A percentile compares a stretch with the other conserved stretches of the same genome.
Conservation (phyloP, 768 basidiomycete genomes). For the Cystobasidium onofrii region DNA sequence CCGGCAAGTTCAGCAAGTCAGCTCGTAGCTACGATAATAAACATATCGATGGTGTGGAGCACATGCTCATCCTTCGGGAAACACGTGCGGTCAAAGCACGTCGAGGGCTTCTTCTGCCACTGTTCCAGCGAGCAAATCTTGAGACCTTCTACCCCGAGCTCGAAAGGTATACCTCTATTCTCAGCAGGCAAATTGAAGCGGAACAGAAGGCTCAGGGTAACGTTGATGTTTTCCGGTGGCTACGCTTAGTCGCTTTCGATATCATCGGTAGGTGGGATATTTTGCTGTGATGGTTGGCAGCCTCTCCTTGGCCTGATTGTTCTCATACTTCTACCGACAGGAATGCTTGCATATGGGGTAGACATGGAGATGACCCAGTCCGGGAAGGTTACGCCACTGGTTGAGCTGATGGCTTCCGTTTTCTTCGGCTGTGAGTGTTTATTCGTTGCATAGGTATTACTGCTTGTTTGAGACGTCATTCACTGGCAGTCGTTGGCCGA, state of each 20-base stretch:
- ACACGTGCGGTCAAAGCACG: not conserved
- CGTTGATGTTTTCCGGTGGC: constrained; percentile 16
- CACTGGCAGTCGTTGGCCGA: constrained; percentile 1
- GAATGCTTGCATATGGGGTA: constrained; percentile 11
- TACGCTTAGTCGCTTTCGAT: constrained; percentile 17
- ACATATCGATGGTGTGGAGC: constrained; percentile 16
- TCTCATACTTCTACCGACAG: no score
- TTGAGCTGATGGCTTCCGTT: constrained; percentile 16
- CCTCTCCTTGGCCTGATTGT: no score
- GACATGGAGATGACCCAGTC: constrained; percentile 23
- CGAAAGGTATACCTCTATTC: constrained; percentile 2
- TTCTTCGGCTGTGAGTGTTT: constrained; percentile 4
- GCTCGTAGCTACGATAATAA: not conserved
- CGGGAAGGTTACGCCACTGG: constrained; percentile 2
- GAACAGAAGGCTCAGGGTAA: constrained; percentile 3
- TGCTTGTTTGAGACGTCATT: no score
- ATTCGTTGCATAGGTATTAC: not conserved
- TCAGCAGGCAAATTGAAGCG: not conserved
- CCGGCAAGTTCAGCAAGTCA: constrained; percentile 13
- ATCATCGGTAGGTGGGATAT: constrained; percentile 17
- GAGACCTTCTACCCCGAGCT: constrained; percentile 3
- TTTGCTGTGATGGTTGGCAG: no score
- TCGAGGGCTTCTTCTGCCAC: constrained; percentile 3
- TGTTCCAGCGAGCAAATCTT: constrained; percentile 3
- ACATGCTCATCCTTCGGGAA: constrained; percentile 13